Evolutionary conservation across 257 asterid species (phyloP).

Genomic region (Nicotiana sylvestris): DNA sequence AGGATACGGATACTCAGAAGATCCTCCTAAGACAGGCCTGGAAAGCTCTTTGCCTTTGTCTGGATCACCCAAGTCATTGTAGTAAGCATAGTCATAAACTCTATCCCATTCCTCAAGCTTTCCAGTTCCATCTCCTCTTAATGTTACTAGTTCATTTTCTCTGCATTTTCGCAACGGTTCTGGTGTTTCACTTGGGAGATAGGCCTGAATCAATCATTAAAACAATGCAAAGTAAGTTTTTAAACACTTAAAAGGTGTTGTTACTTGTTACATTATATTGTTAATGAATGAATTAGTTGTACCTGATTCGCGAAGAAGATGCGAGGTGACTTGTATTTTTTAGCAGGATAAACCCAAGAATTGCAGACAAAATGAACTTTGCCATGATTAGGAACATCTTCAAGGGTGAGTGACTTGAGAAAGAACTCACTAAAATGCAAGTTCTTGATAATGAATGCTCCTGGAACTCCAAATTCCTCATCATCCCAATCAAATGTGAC

Average conservation of each 20-base stretch:
- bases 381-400: constrained; percentile 23
- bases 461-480: constrained; percentile 29
- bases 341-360: constrained; percentile 36
- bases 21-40: constrained; percentile 35
- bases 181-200: constrained; percentile 40
- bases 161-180: constrained; percentile 20
- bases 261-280: neutral
- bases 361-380: constrained; percentile 25
- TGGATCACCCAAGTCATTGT: constrained; percentile 42
- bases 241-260: neutral
- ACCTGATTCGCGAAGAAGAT: constrained; percentile 39
- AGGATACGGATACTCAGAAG: constrained; percentile 21
- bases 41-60: constrained; percentile 15
- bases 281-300: neutral
- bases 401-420: constrained; percentile 36
- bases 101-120: constrained; percentile 40
- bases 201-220: constrained; percentile 12
- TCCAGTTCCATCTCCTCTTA: constrained; percentile 38
- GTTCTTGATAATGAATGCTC: constrained; percentile 30
- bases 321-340: constrained; percentile 24
- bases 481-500: constrained; percentile 25
- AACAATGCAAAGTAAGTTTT: neutral
- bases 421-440: constrained; percentile 28
- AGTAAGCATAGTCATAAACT: constrained; percentile 36
- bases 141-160: constrained; percentile 23